Evolutionary conservation across 2,329 filamentous ascomycete species (phyloP).

Genomic region (Alternaria metachromatica): DNA sequence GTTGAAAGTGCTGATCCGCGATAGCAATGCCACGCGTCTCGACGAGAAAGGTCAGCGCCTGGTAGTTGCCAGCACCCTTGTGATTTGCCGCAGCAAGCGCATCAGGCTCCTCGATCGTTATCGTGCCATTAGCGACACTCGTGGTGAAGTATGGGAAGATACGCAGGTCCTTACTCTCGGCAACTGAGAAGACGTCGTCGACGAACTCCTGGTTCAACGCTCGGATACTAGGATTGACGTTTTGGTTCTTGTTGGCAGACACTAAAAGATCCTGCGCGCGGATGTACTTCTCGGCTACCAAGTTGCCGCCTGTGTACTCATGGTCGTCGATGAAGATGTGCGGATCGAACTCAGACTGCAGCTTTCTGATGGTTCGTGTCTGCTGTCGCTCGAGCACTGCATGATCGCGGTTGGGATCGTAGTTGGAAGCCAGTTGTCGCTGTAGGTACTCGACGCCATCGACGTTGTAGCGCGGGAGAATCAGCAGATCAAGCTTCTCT

Average conservation of each 20-base stretch:
- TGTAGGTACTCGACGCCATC: constrained; percentile 37
- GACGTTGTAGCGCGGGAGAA: constrained; percentile 38
- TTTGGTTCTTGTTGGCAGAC: constrained; percentile 39
- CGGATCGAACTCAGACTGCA: constrained; percentile 30
- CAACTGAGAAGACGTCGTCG: constrained; percentile 20
- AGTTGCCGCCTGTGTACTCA: constrained; percentile 29
- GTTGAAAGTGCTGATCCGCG: constrained; percentile 35
- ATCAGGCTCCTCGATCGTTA: constrained; percentile 33
- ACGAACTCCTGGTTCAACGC: constrained; percentile 36
- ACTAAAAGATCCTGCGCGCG: constrained; percentile 35
- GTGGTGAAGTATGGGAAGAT: constrained; percentile 38
- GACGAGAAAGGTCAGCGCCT: constrained; percentile 34
- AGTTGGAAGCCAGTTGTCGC: constrained; percentile 26
- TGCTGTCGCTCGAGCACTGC: constrained; percentile 34
- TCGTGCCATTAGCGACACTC: constrained; percentile 18
- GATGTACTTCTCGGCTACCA: constrained; percentile 19
- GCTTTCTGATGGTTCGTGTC: constrained; percentile 29
- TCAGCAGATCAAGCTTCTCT: constrained; percentile 29
- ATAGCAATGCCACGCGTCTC: constrained; percentile 37
- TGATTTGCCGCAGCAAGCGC: constrained; percentile 35
- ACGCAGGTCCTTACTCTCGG: constrained; percentile 13
- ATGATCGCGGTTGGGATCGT: constrained; percentile 40
- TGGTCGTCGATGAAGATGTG: constrained; percentile 38
- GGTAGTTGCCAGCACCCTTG: constrained; percentile 35
- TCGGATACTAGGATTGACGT: constrained; percentile 36